Evolutionary conservation across 257 asterid species (phyloP).

Genomic region (Jacaranda mimosifolia): DNA sequence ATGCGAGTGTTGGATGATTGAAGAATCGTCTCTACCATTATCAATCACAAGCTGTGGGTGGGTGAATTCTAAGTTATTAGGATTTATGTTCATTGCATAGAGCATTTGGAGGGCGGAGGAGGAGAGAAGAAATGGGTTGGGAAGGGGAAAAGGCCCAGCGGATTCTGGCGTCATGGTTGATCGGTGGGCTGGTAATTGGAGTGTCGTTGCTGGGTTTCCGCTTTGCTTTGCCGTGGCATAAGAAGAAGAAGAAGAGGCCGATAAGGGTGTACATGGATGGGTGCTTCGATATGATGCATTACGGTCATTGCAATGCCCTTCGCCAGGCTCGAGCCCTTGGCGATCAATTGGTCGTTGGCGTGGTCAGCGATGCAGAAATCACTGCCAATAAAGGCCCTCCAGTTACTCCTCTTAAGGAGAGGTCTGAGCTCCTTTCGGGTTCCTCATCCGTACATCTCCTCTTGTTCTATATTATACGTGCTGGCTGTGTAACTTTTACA

Average conservation of each 20-base stretch:
- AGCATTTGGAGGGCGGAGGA: conserved; percentile 26
- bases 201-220: conserved; percentile 68
- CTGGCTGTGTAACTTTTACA: conserved; percentile 8
- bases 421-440: conserved; percentile 50
- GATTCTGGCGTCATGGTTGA: conserved; percentile 62
- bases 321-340: conserved; percentile 99
- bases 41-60: conserved; percentile 6
- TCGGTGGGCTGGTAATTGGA: conserved; percentile 77
- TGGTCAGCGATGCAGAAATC: conserved; percentile 93
- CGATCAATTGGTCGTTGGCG: conserved; percentile 95
- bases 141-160: conserved; percentile 60
- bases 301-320: conserved; percentile 98
- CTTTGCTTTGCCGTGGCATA: conserved; percentile 51
- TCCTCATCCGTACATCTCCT: not conserved
- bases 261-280: conserved; percentile 98
- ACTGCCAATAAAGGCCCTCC: conserved; percentile 94
- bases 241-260: conserved; percentile 77
- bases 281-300: conserved; percentile 99
- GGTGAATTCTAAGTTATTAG: conserved; percentile 10
- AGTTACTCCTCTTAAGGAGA: conserved; percentile 89
- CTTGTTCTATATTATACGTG: not conserved
- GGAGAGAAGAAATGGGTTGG: conserved; percentile 52
- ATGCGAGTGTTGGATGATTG: not conserved
- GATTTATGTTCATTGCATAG: conserved; percentile 17
- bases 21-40: conserved; percentile 1